Base-by-base conservation (phyloP, 495 filamentous ascomycete species). In the Penicillium taxi region DNA sequence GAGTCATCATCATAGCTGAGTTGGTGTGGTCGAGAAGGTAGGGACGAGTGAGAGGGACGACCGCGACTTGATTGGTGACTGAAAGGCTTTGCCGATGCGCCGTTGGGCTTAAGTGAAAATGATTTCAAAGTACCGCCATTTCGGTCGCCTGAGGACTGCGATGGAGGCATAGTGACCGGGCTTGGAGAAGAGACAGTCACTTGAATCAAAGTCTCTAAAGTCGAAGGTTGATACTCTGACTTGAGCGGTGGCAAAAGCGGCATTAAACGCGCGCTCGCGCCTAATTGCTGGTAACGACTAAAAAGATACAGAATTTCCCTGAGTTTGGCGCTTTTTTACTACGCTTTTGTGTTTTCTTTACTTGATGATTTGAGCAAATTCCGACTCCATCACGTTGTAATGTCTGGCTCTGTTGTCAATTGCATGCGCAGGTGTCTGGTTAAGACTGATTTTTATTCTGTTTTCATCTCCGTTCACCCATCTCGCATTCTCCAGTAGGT, bases 1-100 rank as follows among this genome's bases (percentile, higher is more conserved):
- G 75, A 75, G 9, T 66, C 67, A 20, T 71, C 77, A 29, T 58
- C 56, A 30, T 60, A 41, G 8, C 50, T 54, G 4, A 61, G 55
- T 8, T 57, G 47, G 30, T 59, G 64, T 6, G 64, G 61, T 15
- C 61, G 53, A 21, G 55, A 59, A 20, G 59, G 44, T 11, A 67
- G 59, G 14, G 56, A 48, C 5, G 39, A 15, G 20, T 54, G 37
- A 11, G 40, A 39, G 7, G 43, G 28, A 24, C 44, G 51, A 18
- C 41, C 18, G 20, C 49, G 50, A 39, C 39, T 50, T 20, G 58
- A 47, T 41, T 61, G 55, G n/a, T 64, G 23, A 37, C 52, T 58
- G 41, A 65, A 64, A 3, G 47, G 39, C 39, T 59, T 58, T 4
- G 47, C 9, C 9, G 44, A 16, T 11, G 35, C 26, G 6, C 39